Percentiles rank a stretch among this genome's conserved stretches.
Evolutionary conservation across 73 alveolate genomes (phyloP).

Genomic region (Tetrahymena malaccensis): DNA sequence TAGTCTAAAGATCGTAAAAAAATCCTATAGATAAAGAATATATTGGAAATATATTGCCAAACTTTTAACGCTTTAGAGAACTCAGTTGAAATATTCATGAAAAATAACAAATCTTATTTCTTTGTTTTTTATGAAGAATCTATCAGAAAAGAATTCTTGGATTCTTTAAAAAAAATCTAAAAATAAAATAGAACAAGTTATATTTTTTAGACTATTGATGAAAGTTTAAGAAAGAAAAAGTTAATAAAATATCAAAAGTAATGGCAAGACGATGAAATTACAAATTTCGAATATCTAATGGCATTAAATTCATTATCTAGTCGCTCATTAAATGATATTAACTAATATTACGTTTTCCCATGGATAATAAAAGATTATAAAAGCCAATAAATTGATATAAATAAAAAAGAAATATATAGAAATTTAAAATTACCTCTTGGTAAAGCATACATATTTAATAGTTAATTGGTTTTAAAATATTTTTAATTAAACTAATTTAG

Average conservation of each 20-base stretch:
- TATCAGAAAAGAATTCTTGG: neutral
- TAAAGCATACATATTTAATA: neutral
- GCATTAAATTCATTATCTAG: slow-evolving; percentile 72
- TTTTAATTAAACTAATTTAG: slow-evolving; percentile 14
- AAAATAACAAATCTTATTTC: slow-evolving; percentile 29
- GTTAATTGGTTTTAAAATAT: neutral
- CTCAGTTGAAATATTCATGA: slow-evolving; percentile 43
- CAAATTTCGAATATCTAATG: slow-evolving; percentile 54
- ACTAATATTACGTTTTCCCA: slow-evolving; percentile 95
- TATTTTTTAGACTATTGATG: neutral
- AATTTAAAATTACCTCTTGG: slow-evolving; percentile 57
- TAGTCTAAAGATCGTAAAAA: slow-evolving; percentile 22
- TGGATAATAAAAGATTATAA: slow-evolving; percentile 65
- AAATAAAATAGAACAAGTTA: neutral
- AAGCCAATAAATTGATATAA: slow-evolving; percentile 38
- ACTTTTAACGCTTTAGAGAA: slow-evolving; percentile 40
- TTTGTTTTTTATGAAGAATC: slow-evolving; percentile 23
- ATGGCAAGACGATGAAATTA: slow-evolving; percentile 67
- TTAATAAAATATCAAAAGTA: slow-evolving; percentile 62
- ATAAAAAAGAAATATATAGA: slow-evolving; percentile 58
- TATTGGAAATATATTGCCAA: slow-evolving; percentile 41
- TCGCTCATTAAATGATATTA: slow-evolving; percentile 53
- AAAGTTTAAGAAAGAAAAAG: slow-evolving; percentile 47
- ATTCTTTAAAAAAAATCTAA: neutral
- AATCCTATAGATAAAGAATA: slow-evolving; percentile 33